phyloP scores from a whole-genome alignment of 768 basidiomycete species.

The Boletus subcaerulescens region DNA sequence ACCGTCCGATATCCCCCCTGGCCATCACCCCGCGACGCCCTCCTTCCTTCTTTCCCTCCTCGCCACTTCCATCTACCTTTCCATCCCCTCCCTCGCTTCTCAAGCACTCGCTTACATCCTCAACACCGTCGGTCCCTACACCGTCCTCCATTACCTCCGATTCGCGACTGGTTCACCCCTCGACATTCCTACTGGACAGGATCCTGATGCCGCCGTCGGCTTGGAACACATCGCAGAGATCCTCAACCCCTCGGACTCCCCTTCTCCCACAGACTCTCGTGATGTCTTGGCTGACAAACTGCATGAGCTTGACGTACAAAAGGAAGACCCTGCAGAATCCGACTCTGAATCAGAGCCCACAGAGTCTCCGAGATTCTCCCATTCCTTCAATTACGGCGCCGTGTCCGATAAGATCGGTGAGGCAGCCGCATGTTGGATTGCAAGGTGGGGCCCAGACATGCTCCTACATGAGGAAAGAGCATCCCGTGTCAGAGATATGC shows the following conservation, averaged over 20 bases:
- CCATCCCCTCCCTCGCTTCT: slow-evolving; percentile 71
- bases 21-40: slow-evolving; percentile 74
- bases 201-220: slow-evolving; percentile 63
- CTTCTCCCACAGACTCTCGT: slow-evolving; percentile 11
- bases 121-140: slow-evolving; percentile 73
- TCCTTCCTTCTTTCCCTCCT: slow-evolving; percentile 82
- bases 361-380: slow-evolving; percentile 19
- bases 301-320: slow-evolving; percentile 32
- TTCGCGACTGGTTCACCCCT: slow-evolving; percentile 79
- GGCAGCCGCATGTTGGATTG: slow-evolving; percentile 83
- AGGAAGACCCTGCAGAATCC: slow-evolving; percentile 37
- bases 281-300: slow-evolving; percentile 31
- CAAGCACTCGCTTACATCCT: slow-evolving; percentile 73
- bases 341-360: slow-evolving; percentile 28
- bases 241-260: slow-evolving; percentile 34
- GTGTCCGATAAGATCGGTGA: slow-evolving; percentile 91
- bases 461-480: slow-evolving; percentile 57
- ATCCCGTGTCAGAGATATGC: slow-evolving; percentile 10
- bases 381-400: slow-evolving; percentile 76
- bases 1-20: slow-evolving; percentile 37
- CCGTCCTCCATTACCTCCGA: slow-evolving; percentile 70
- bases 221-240: slow-evolving; percentile 64
- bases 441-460: slow-evolving; percentile 81
- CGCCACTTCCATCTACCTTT: slow-evolving; percentile 83
- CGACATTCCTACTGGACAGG: slow-evolving; percentile 38